These are phyloP conservation scores for Penicillium frequentans DNA, from an alignment of 2,329 filamentous ascomycete genomes.

Conservation along the genomic window DNA sequence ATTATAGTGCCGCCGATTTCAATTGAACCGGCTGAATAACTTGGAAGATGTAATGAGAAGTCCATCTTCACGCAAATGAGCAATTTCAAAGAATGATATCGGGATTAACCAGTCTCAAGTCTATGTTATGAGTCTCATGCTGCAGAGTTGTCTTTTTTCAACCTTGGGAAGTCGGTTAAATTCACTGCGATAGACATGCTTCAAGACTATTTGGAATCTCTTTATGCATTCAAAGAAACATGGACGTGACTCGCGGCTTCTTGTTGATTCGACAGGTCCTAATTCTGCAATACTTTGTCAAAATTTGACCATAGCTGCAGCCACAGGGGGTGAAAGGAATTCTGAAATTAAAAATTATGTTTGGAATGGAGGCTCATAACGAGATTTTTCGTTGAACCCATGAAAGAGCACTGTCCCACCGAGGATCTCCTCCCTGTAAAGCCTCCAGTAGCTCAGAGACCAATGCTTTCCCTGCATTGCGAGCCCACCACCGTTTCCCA, in stretches of 20 bases:
- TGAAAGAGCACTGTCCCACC: conserved; percentile 27
- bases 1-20: neutral
- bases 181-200: neutral
- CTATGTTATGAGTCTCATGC: no score
- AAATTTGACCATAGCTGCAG: neutral
- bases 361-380: conserved; percentile 6
- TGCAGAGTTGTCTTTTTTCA: no score
- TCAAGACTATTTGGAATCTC: neutral
- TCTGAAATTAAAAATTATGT: neutral
- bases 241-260: neutral
- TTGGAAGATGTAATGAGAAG: no score
- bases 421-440: conserved; percentile 19
- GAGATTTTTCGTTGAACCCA: conserved; percentile 32
- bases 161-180: no score
- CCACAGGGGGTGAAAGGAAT: neutral
- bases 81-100: no score
- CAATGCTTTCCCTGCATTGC: conserved; percentile 32
- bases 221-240: no score
- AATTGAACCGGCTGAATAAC: no score
- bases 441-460: conserved; percentile 27
- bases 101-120: no score
- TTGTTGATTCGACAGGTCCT: neutral
- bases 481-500: conserved; percentile 36
- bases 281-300: neutral
- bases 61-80: no score